Evolutionary conservation across 2,329 filamentous ascomycete species (phyloP).

Genomic region (Ophiostoma sp.): DNA sequence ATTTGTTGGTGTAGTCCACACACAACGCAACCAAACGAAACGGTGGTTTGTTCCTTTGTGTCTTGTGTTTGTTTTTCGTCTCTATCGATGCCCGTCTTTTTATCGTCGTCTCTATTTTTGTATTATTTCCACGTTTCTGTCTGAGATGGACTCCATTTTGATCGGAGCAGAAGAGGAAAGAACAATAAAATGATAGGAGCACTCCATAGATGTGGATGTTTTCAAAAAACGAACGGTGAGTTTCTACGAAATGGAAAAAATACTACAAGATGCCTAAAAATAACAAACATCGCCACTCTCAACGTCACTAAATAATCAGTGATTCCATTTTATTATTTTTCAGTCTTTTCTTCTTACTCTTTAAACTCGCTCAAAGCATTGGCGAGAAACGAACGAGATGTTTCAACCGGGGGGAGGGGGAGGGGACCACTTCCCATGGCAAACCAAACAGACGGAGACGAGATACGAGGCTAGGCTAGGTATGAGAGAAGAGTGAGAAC

Average conservation of each 20-base stretch:
- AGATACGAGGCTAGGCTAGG: not conserved
- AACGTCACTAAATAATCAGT: not conserved
- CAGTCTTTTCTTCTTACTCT: not conserved
- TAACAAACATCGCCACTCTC: not conserved
- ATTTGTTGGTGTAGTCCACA: not conserved
- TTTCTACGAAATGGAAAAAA: not conserved
- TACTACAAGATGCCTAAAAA: not conserved
- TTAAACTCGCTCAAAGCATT: not conserved
- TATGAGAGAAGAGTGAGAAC: not conserved
- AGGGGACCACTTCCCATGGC: not conserved
- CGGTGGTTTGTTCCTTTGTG: not conserved
- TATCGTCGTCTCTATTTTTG: not conserved
- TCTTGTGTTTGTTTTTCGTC: not conserved
- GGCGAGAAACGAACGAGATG: not conserved
- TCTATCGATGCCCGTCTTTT: not conserved
- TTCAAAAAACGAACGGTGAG: not conserved
- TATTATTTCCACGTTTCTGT: not conserved
- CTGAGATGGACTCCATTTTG: not conserved
- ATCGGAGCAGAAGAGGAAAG: not conserved
- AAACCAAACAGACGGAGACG: conserved; percentile 13
- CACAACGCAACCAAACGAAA: conserved; percentile 6
- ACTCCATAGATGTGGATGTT: not conserved
- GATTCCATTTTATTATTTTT: not conserved
- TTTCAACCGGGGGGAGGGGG: not conserved
- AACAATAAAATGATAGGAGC: not conserved